Conservation (phyloP, 768 basidiomycete genomes). For the Podaxis rugospora region DNA sequence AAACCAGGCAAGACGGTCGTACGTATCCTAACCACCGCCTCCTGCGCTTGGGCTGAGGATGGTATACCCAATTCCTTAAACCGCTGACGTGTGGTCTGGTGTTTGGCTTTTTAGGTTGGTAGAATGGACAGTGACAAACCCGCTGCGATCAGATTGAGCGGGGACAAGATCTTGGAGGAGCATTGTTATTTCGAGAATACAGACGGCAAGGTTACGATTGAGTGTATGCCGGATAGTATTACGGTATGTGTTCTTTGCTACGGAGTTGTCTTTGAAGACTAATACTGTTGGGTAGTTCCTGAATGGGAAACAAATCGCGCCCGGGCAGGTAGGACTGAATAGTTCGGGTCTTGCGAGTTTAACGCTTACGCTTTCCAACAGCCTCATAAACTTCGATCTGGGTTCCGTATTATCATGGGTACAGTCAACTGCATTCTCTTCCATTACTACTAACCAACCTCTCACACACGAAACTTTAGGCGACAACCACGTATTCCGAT, state of each 20-base stretch:
- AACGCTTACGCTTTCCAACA: constrained; percentile 17
- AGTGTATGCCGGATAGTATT: constrained; percentile 74
- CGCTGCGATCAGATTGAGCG: constrained; percentile 88
- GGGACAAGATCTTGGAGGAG: constrained; percentile 85
- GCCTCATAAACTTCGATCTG: constrained; percentile 86
- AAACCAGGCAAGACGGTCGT: constrained; percentile 81
- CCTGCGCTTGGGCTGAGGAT: background rate
- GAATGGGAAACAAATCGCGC: constrained; percentile 84
- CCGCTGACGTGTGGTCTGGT: background rate
- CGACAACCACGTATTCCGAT: constrained; percentile 96
- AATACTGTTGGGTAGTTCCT: constrained; percentile 60
- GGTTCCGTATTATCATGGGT: constrained; percentile 96
- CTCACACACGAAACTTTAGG: constrained; percentile 37
- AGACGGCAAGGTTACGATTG: constrained; percentile 80
- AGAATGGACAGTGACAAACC: constrained; percentile 76
- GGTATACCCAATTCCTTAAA: background rate
- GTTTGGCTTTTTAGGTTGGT: constrained; percentile 57
- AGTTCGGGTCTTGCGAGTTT: background rate
- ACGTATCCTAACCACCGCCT: constrained; percentile 19
- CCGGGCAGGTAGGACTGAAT: constrained; percentile 57
- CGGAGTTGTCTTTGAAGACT: background rate
- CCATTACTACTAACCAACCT: constrained; percentile 5
- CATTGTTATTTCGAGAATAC: constrained; percentile 90
- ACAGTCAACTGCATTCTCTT: constrained; percentile 17
- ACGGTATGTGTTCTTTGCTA: constrained; percentile 50